Conservation (phyloP, 371 early-diverging fungal species). For the Capniomyces stellatus region DNA sequence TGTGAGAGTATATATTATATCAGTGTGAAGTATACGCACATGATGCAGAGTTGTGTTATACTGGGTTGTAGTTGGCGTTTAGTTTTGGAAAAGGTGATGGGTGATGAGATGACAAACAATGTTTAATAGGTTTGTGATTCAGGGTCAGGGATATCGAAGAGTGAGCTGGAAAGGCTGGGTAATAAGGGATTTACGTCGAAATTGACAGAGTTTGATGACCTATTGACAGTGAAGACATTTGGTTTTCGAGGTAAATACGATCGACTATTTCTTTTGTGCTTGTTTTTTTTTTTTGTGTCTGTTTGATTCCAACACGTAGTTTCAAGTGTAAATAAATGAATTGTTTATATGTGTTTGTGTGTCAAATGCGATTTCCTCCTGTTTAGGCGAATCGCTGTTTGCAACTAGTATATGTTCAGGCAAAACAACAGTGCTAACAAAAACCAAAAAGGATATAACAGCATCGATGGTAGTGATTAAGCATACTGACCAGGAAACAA, state of each 20-base stretch:
- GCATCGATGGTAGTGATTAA: not conserved
- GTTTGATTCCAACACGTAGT: not conserved
- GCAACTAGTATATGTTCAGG: not conserved
- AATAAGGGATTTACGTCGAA: conserved; percentile 3
- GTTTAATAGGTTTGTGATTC: conserved; percentile 4
- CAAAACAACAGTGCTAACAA: conserved; percentile 2
- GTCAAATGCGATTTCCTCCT: not conserved
- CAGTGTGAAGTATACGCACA: no score
- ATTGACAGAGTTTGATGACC: not conserved
- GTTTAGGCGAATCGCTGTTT: not conserved
- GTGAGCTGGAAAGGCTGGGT: not conserved
- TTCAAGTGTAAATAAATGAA: no score
- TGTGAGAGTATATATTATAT: no score
- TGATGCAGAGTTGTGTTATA: no score
- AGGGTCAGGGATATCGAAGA: not conserved
- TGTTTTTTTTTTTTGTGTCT: not conserved
- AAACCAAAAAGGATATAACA: not conserved
- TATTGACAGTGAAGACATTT: not conserved
- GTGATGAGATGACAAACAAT: not conserved
- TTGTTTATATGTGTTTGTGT: not conserved
- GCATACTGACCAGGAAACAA: no score
- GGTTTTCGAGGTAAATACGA: conserved; percentile 2
- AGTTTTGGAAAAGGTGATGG: no score
- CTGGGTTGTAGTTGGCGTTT: no score
- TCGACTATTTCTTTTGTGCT: not conserved